Evolutionary conservation across 352 stramenopile genomes (phyloP).

Genomic region (Globisporangium uncinulatum): DNA sequence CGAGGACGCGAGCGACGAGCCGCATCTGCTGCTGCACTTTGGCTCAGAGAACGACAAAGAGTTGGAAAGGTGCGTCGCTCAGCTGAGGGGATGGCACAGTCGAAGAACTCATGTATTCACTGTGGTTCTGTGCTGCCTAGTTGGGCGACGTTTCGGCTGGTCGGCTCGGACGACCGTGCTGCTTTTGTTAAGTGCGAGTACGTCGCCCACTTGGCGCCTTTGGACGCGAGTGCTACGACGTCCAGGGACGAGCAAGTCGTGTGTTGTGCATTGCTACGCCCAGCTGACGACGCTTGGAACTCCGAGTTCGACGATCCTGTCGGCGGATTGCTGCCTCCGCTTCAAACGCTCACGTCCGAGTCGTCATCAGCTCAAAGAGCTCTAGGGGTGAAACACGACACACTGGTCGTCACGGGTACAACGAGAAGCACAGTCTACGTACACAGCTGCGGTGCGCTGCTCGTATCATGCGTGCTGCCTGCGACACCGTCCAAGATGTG

Average conservation of each 20-base stretch:
- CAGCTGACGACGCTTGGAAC: not conserved
- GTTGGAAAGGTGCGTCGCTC: not conserved
- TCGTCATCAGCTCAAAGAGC: no score
- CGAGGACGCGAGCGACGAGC: constrained; percentile 2
- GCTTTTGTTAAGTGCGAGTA: constrained; percentile 6
- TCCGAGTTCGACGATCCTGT: not conserved
- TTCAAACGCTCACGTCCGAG: not conserved
- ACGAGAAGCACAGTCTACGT: constrained; percentile 40
- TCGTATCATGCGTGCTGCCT: constrained; percentile 41
- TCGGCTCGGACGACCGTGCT: not conserved
- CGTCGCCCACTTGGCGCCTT: not conserved
- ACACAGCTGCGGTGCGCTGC: constrained; percentile 32
- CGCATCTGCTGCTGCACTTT: constrained; percentile 14
- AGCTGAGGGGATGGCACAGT: no score
- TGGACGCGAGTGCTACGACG: not conserved
- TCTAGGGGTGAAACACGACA: constrained; percentile 15
- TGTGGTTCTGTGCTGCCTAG: not conserved
- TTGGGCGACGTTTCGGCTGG: no score
- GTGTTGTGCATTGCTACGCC: constrained; percentile 6
- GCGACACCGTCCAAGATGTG: constrained; percentile 37
- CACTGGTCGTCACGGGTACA: constrained; percentile 39
- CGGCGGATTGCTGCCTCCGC: not conserved
- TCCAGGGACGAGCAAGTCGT: constrained; percentile 6
- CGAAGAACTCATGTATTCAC: not conserved
- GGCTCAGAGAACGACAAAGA: not conserved